A percentile compares a stretch with the other conserved stretches of the same genome.
phyloP scores from a whole-genome alignment of 2,329 filamentous ascomycete species.

The Colletotrichum neosansevieriae region DNA sequence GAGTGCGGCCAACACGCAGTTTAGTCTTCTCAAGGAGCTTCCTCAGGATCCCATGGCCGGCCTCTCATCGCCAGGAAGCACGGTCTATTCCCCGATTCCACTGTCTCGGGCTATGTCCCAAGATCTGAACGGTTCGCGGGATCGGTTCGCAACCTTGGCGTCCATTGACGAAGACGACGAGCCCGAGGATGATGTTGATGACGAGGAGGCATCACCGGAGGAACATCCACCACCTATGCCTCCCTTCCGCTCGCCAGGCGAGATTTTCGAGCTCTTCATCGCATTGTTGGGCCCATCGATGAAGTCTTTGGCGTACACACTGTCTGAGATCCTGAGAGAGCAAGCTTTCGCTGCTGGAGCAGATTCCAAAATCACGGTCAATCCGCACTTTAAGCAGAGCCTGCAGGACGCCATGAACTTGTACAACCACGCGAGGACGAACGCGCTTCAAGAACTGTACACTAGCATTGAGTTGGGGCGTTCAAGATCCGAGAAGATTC shows the following conservation, averaged over 20 bases:
- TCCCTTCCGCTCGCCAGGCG: constrained; percentile 72
- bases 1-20: constrained; percentile 91
- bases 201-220: constrained; percentile 52
- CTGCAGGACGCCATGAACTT: constrained; percentile 83
- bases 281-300: constrained; percentile 90
- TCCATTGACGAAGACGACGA: constrained; percentile 76
- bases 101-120: constrained; percentile 47
- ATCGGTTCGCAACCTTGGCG: constrained; percentile 62
- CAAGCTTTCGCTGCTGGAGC: constrained; percentile 81
- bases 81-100: constrained; percentile 48
- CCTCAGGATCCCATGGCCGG: constrained; percentile 48
- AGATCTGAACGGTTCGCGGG: constrained; percentile 55
- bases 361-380: constrained; percentile 77
- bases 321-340: constrained; percentile 89
- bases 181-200: constrained; percentile 32
- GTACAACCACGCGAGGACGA: constrained; percentile 80
- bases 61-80: constrained; percentile 48
- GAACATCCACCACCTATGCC: constrained; percentile 45
- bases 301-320: constrained; percentile 92
- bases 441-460: constrained; percentile 85
- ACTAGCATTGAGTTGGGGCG: constrained; percentile 79
- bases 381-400: constrained; percentile 84
- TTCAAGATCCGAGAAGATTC: constrained; percentile 77
- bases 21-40: constrained; percentile 80
- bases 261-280: constrained; percentile 95